Base-by-base conservation (phyloP, 495 filamentous ascomycete species). In the Penicillium waksmanii region DNA sequence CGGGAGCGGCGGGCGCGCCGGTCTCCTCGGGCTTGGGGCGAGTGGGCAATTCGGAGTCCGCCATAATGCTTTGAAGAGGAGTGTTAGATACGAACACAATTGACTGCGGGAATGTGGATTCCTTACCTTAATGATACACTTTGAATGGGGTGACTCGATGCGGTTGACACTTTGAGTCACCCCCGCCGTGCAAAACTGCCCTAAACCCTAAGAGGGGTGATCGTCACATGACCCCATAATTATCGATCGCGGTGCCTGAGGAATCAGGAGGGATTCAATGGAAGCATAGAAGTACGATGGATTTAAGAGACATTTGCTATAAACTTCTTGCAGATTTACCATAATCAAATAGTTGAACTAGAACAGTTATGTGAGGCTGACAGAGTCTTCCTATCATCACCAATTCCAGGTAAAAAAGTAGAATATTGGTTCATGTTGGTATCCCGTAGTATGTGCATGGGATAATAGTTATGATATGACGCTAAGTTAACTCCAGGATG, bases 21-120 rank as follows among this genome's bases (percentile, higher is more conserved):
- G 72, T 74, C 51, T 76, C 74, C 60, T 81, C 76, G 58, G 77
- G 73, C 73, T 81, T 80, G 59, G 77, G 75, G 61, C 76, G 76
- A 65, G 74, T 73, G 65, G 78, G 78, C 56, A 80, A 74, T 69
- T 77, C 73, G 63, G 76, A 73, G 65, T 78, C 75, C 60, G 78
- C 76, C 78, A 80, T 80, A 58, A 59, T 68, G 61, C 60, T 71
- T 46, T 53, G 18, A 19, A 54, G 35, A 53, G 55, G 43, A 53
- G 58, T 57, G 42, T 62, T 55, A 56, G 44, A 21, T n/a, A 25
- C 42, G 18, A 23, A 35, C 13, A 13, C 10, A 42, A 15, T 23
- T 23, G 17, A 18, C 15, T 25, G 27, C 3, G 10, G 5, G 47
- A 47, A 23, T 17, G 48, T 33, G 54, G n/a, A 17, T 25, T 11